These are phyloP conservation scores for Fusarium brevicatenulatum DNA, from an alignment of 2,329 filamentous ascomycete species.

Conservation along the genomic window DNA sequence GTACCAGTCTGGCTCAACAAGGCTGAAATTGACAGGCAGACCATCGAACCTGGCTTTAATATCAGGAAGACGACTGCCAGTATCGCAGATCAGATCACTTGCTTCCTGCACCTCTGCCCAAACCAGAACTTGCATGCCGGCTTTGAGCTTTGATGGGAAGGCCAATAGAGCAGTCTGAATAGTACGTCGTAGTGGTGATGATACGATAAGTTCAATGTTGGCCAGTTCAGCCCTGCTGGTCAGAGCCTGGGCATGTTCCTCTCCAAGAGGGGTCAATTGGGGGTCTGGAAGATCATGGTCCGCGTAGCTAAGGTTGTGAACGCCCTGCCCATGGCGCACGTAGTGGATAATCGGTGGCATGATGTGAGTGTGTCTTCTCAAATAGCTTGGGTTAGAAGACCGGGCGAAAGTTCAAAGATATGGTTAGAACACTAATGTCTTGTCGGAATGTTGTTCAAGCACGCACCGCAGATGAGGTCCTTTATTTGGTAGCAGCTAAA, in stretches of 20 bases:
- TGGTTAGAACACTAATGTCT: background rate
- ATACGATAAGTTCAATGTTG: background rate
- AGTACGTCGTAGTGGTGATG: background rate
- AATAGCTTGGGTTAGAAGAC: background rate
- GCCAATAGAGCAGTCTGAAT: background rate
- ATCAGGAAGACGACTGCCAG: background rate
- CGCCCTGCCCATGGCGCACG: background rate
- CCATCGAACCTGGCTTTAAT: background rate
- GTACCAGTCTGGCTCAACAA: background rate
- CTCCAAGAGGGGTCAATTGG: background rate
- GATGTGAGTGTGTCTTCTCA: background rate
- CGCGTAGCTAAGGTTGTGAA: background rate
- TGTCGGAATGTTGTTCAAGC: background rate
- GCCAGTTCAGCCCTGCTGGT: background rate
- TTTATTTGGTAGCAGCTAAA: background rate
- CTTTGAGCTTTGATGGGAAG: background rate
- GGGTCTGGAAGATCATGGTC: conserved; percentile 1
- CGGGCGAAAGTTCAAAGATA: background rate
- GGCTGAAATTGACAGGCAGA: background rate
- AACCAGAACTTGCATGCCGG: background rate
- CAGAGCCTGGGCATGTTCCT: background rate
- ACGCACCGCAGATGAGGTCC: background rate
- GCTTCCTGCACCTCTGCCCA: background rate
- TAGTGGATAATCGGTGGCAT: background rate
- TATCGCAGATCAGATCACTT: background rate